Base-by-base conservation (phyloP, 2,329 filamentous ascomycete species). In the Xylariaceae sp. region DNA sequence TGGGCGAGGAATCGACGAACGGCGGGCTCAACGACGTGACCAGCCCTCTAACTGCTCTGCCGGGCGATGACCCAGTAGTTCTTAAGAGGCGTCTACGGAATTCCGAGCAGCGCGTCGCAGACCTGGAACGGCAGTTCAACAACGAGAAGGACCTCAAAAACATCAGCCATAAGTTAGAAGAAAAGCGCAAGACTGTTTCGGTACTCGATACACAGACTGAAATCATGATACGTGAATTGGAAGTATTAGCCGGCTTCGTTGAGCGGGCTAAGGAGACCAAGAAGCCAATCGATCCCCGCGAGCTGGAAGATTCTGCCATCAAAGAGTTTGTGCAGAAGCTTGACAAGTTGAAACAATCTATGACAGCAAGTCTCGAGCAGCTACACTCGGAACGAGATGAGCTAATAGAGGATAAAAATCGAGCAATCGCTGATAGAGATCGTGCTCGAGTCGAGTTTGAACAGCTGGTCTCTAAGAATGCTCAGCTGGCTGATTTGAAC, bases 391-490 rank as follows among this genome's bases (percentile, higher is more conserved):
- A 93, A 71, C 85, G 90, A 54, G 90, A 94, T 64, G 84, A 90
- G 58, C 73, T 97, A 12, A 75, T 91, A 0, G 90, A 96, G 50
- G 92, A 97, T 69, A 90, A 93, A 66, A 85, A 86, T 53, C 87
- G 86, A 62, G 82, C 95, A 19, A 84, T 89, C 38, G 86, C 88
- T 47, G 88, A 94, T 75, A 90, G 95, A 63, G 93, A 97, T 70
- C 90, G 94, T 67, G 92, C 90, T 13, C 86, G 97, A 63, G 84
- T 96, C 64, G 94, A 99, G 66, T 97, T 97, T 66, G 94, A 97
- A 74, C 90, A 95, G 65, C 77, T 99, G 42, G 96, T 90, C 11
- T 88, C 87, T 51, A 96, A 96, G 78, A 99, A 99, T 68, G 88
- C 89, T 1, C 93, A 97, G 73, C 80, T 99, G 54, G 88, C 90